phyloP scores from a whole-genome alignment of 2,329 filamentous ascomycete genomes.

The Ceratocystis ficicola region DNA sequence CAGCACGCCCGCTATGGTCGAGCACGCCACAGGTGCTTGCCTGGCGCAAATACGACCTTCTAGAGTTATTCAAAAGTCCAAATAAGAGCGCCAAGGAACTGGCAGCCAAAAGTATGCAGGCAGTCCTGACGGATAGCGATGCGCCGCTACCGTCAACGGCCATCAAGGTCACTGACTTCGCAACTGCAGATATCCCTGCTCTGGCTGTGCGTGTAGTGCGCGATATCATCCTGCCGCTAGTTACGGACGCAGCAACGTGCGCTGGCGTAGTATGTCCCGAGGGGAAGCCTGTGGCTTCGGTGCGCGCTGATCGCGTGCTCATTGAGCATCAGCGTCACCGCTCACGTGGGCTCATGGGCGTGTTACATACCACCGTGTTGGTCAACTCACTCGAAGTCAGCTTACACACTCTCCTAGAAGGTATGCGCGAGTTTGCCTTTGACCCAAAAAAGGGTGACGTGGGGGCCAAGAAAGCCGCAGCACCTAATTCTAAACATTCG shows the following conservation, averaged over 20 bases:
- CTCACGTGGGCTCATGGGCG: not conserved
- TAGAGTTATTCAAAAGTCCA: not conserved
- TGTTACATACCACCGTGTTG: constrained; percentile 13
- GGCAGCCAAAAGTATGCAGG: not conserved
- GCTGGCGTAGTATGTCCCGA: not conserved
- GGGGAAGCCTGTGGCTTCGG: not conserved
- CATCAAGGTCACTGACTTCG: not conserved
- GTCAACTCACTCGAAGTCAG: constrained; percentile 17
- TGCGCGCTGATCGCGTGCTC: constrained; percentile 3
- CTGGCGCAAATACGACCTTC: constrained; percentile 16
- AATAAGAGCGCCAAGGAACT: not conserved
- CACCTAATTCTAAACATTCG: not conserved
- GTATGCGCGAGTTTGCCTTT: constrained; percentile 8
- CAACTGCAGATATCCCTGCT: constrained; percentile 15
- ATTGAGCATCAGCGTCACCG: constrained; percentile 20
- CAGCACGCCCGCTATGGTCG: constrained; percentile 13
- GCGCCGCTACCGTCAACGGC: not conserved
- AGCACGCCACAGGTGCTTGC: constrained; percentile 7
- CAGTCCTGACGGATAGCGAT: not conserved
- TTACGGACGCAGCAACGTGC: not conserved
- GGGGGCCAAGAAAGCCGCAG: not conserved
- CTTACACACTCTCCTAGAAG: constrained; percentile 8
- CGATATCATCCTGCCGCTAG: constrained; percentile 16
- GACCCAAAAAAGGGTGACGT: too few relatives aligned
- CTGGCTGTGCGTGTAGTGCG: constrained; percentile 12